Evolutionary conservation across 1,139 yeast species (phyloP), one percentile per base, ranked within the genome.

Genomic region (Taiozyma sp.): DNA sequence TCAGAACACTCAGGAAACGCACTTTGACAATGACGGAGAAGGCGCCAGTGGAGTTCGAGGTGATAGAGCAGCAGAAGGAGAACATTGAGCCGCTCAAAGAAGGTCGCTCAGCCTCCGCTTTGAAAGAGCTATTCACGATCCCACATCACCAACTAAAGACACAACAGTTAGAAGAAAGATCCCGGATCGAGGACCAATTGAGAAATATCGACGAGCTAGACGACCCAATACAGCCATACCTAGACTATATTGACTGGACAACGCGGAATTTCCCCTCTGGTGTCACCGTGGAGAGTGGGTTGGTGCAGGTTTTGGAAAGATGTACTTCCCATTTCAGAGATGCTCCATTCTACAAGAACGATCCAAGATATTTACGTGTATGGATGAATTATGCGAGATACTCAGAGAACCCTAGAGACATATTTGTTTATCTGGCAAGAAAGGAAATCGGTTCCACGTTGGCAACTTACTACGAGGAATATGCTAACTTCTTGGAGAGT

Each of bases 371-470:
- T 64, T 68, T 93, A 49, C 77, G 76, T 55, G 75, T 90, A 1
- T 93, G 99, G 97, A 68, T 91, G 47, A 83, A 81, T 53, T 88
- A 87, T 63, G 80, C 85, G 24, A 76, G 75, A 26, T 83, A 80
- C 59, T 79, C 87, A 1, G 93, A 87, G 56, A 74, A 83, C 6
- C 93, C 95, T 35, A 60, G 65, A 41, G 95, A 88, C 51, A 75
- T 88, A 5, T 91, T 85, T 64, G 74, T 81, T 2, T 90, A 85
- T 63, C 71, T 93, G 63, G 81, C 85, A 46, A 79, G 87, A 53
- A 85, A 85, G 58, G 81, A 77, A 48, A 88, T 93, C 37, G 98
- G 97, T 0, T 65, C 65, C 40, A 73, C 75, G 44, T 70, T 88
- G 50, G 83, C 97, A 0, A 62, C 81, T 24, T 91, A 78, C 63